Conservation (phyloP, 1,284 basidiomycete species). For the Anthracocystis setariae region DNA sequence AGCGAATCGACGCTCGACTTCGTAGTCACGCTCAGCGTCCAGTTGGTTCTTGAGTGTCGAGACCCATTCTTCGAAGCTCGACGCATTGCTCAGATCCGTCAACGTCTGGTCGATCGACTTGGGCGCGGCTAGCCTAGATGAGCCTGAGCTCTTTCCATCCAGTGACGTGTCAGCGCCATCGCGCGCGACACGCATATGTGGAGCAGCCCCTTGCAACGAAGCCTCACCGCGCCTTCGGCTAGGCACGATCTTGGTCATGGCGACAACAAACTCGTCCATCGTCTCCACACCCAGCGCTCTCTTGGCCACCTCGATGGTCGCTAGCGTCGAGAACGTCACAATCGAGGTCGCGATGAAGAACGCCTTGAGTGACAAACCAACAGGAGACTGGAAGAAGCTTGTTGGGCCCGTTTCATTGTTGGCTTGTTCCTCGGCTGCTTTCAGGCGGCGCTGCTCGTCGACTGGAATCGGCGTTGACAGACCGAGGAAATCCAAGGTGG, state of each 20-base stretch:
- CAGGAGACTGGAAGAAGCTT: conserved; percentile 38
- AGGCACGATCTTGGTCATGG: conserved; percentile 40
- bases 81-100: conserved; percentile 35
- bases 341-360: conserved; percentile 47
- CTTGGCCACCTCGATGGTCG: conserved; percentile 27
- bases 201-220: conserved; percentile 21
- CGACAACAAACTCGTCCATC: conserved; percentile 49
- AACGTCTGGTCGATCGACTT: conserved; percentile 36
- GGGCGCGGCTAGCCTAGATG: conserved; percentile 1
- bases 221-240: conserved; percentile 16
- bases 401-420: conserved; percentile 3
- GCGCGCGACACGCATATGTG: conserved; percentile 31
- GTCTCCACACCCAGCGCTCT: conserved; percentile 29
- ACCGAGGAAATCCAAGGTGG: conserved; percentile 45
- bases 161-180: conserved; percentile 1
- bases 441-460: conserved; percentile 29
- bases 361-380: conserved; percentile 43
- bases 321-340: conserved; percentile 24
- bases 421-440: conserved; percentile 15
- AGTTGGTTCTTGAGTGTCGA: conserved; percentile 37
- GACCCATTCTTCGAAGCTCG: conserved; percentile 46
- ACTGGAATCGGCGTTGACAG: conserved; percentile 30
- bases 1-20: conserved; percentile 34
- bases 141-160: not conserved
- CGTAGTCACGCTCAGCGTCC: conserved; percentile 39